Percentiles rank a stretch among this genome's conserved stretches.
phyloP scores from a whole-genome alignment of 2,329 filamentous ascomycete species.

The Talaromyces sp. region DNA sequence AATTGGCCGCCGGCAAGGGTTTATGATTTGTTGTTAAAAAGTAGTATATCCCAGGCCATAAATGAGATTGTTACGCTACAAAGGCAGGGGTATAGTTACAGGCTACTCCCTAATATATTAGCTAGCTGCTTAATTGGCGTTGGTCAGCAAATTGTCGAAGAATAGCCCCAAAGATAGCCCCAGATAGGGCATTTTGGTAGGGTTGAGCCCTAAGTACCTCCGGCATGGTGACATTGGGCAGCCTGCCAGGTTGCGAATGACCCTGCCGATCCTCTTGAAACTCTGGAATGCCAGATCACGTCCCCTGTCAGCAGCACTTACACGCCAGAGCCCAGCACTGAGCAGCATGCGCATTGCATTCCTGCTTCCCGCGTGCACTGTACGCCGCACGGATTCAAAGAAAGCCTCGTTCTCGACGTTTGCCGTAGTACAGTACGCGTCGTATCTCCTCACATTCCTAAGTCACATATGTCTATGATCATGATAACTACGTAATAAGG shows the following conservation, averaged over 20 bases:
- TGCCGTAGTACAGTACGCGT: not conserved
- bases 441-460: not conserved
- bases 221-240: conserved; percentile 8
- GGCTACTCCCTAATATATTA: not conserved
- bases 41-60: not conserved
- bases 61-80: not conserved
- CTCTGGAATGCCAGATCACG: not conserved
- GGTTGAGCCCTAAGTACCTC: not conserved
- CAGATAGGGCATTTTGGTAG: not conserved
- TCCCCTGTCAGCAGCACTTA: not conserved
- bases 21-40: not conserved
- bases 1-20: not conserved
- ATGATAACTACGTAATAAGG: not conserved
- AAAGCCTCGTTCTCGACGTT: not conserved
- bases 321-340: not conserved
- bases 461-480: not conserved
- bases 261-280: conserved; percentile 1
- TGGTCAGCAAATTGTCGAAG: not conserved
- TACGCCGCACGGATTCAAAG: not conserved
- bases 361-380: not conserved
- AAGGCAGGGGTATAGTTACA: not conserved
- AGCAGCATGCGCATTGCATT: not conserved
- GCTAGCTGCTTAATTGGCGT: not conserved
- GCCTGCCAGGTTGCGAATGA: not conserved
- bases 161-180: not conserved